phyloP scores from a whole-genome alignment of 371 early-diverging fungal genomes.

The Mucor indicus region DNA sequence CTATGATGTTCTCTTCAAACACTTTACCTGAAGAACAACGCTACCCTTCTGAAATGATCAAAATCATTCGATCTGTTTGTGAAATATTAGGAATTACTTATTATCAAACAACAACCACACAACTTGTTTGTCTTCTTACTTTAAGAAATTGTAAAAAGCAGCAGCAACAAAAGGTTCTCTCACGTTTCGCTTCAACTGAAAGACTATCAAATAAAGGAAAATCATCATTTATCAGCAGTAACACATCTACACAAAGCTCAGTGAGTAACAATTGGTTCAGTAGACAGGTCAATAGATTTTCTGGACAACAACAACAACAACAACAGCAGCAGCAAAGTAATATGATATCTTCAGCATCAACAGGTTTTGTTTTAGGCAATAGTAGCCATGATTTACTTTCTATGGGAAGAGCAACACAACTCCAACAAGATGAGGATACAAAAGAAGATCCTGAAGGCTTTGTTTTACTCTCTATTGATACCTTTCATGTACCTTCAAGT shows the following conservation, averaged over 20 bases:
- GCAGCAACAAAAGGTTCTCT: constrained; percentile 2
- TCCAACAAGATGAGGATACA: constrained; percentile 1
- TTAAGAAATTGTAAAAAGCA: constrained; percentile 26
- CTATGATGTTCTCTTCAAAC: constrained; percentile 14
- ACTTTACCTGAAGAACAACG: constrained; percentile 15
- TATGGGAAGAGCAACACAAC: constrained; percentile 14
- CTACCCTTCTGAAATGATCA: constrained; percentile 29
- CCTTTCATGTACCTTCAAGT: constrained; percentile 18
- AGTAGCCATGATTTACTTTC: constrained; percentile 20
- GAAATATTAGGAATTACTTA: constrained; percentile 43
- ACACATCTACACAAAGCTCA: constrained; percentile 3
- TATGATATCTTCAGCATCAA: background rate
- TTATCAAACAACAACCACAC: constrained; percentile 24
- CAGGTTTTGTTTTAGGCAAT: constrained; percentile 1
- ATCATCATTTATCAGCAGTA: constrained; percentile 7
- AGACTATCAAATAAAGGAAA: no score
- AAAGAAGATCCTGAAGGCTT: constrained; percentile 25
- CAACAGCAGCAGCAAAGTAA: background rate
- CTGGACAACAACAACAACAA: constrained; percentile 1
- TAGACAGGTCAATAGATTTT: constrained; percentile 16
- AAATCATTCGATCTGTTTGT: constrained; percentile 27
- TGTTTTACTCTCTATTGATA: constrained; percentile 37
- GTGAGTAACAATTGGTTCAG: constrained; percentile 11
- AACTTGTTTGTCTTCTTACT: constrained; percentile 37
- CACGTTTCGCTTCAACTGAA: background rate